These are phyloP conservation scores for Entophlyctis luteolus DNA, from an alignment of 192 early-diverging fungal genomes.

Conservation along the genomic window DNA sequence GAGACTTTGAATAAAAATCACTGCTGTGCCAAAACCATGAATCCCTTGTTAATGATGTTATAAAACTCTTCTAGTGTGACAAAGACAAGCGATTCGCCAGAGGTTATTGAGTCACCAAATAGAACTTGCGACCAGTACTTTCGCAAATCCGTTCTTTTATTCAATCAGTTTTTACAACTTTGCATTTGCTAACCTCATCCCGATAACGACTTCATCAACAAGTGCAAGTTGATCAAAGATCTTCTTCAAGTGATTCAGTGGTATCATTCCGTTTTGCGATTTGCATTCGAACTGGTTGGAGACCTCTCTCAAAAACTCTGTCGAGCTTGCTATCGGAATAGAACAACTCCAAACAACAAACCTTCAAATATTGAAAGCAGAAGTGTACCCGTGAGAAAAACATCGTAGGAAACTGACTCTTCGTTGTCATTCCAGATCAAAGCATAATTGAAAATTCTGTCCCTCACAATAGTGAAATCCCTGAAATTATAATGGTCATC, in stretches of 20 bases:
- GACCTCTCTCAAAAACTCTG: conserved; percentile 16
- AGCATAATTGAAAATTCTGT: no score
- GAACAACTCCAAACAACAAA: not conserved
- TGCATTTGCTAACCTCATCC: conserved; percentile 11
- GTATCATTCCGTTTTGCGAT: not conserved
- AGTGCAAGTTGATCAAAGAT: not conserved
- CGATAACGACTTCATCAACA: not conserved
- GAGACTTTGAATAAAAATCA: no score
- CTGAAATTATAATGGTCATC: no score
- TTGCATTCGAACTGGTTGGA: not conserved
- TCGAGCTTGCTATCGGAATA: not conserved
- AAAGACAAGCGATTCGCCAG: no score
- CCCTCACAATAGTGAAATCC: no score
- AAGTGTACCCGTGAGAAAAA: conserved; percentile 12
- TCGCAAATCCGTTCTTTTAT: no score
- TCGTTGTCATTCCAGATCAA: conserved; percentile 22
- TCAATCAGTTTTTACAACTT: no score
- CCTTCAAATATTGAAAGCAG: conserved; percentile 17
- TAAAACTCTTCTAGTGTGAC: no score
- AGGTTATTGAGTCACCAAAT: no score
- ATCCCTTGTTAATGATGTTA: no score
- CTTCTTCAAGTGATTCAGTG: not conserved
- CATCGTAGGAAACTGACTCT: conserved; percentile 12
- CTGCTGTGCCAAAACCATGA: no score
- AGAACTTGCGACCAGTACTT: no score